Evolutionary conservation across 2,329 filamentous ascomycete genomes (phyloP).

Genomic region (Ampelomyces quisqualis): DNA sequence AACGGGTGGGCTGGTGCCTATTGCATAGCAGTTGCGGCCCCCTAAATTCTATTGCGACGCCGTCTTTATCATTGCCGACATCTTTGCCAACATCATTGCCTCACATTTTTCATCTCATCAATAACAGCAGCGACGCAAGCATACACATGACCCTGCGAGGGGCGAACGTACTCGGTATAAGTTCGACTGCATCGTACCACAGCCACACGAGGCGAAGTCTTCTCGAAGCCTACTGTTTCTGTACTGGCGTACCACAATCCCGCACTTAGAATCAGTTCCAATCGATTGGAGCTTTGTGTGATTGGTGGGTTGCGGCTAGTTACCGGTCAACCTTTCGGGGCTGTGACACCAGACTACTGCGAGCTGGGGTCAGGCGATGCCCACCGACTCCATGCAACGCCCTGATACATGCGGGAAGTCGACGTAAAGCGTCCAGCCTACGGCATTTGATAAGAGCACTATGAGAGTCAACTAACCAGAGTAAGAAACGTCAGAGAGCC

Average conservation of each 20-base stretch:
- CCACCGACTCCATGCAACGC: slow-evolving; percentile 14
- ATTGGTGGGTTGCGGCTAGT: slow-evolving; percentile 10
- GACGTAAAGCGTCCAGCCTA: slow-evolving; percentile 13
- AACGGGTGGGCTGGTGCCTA: slow-evolving; percentile 2
- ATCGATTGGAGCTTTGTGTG: no score
- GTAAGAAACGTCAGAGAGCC: slow-evolving; percentile 21
- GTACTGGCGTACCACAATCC: slow-evolving; percentile 12
- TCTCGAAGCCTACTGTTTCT: slow-evolving; percentile 14
- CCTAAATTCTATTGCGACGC: slow-evolving; percentile 3
- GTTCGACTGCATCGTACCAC: slow-evolving; percentile 11
- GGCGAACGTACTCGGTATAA: no score
- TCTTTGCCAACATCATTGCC: no score
- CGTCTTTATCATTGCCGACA: neutral
- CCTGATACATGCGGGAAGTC: slow-evolving; percentile 10
- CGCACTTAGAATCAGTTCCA: slow-evolving; percentile 9
- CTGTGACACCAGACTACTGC: no score
- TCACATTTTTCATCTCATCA: neutral
- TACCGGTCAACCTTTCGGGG: no score
- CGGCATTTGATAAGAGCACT: slow-evolving; percentile 13
- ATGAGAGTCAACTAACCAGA: slow-evolving; percentile 19
- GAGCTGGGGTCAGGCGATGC: slow-evolving; percentile 17
- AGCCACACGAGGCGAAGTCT: slow-evolving; percentile 22
- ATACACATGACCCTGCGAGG: no score
- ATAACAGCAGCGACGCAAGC: neutral
- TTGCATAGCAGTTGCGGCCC: slow-evolving; percentile 5